Base-by-base conservation (phyloP, 805 yeast genomes). In the Starmera dryadoides region DNA sequence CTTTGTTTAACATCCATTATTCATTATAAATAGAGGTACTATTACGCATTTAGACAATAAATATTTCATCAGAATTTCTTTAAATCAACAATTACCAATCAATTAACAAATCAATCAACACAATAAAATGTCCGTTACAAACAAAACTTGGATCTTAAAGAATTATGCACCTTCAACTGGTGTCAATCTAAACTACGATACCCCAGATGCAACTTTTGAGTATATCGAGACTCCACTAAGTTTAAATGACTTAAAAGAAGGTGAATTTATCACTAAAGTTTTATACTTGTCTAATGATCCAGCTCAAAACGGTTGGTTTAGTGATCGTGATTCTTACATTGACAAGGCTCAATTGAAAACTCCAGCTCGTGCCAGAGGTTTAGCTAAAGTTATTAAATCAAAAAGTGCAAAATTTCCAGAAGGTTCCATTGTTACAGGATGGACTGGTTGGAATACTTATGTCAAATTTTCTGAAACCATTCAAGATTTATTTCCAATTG, bases 301-400 rank as follows among this genome's bases (percentile, higher is more conserved):
- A 12, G 75, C 81, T 15, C 80, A 76, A 49, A 75, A 79, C 54
- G 66, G 66, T 35, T 75, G 81, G 78, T 75, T 76, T 43, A 46
- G 63, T 2, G 48, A 60, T 12, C 43, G 45, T 16, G 60, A 53
- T 36, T 56, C 62, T 35, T 58, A 59, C 43, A 49, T 56, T 6
- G 49, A 49, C 32, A 56, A 57, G 16, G 49, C 53, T 4, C 71
- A 75, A 22, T 55, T 69, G 10, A 54, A 59, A 21, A 60, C 63
- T 35, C 72, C 72, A 16, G 71, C 75, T 17, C 61, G 68, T 14
- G 66, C 79, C 40, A 63, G 68, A 41, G 82, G 79, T 28, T 38
- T 79, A 29, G 80, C 64, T 12, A 61, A 69, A 45, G 71, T 80
- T 9, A 38, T 78, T 12, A 68, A 64, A 25, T 69, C 79, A 34